Evolutionary conservation across 139 green algal species (phyloP).

Genomic region (Picochlorum sp.): DNA sequence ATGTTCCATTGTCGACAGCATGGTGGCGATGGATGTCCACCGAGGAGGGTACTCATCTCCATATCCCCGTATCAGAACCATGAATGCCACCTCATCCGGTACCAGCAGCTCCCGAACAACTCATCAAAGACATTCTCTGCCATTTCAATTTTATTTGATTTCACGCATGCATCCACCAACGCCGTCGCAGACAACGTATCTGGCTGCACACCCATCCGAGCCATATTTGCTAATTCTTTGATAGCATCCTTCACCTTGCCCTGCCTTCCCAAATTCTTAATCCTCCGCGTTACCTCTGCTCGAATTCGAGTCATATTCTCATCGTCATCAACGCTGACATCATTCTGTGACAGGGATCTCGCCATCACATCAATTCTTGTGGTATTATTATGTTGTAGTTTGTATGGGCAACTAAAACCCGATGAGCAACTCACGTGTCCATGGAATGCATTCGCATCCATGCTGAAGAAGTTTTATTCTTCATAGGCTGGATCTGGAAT

Average conservation of each 20-base stretch:
- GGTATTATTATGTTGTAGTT: too few species aligned
- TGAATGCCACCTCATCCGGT: constrained; percentile 70
- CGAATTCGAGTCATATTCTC: constrained; percentile 11
- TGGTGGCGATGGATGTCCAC: constrained; percentile 56
- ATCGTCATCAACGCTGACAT: neutral
- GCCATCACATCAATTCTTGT: too few species aligned
- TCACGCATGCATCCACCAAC: constrained; percentile 61
- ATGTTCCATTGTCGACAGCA: constrained; percentile 54
- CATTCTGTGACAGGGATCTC: too few species aligned
- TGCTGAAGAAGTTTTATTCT: too few species aligned
- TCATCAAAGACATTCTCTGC: constrained; percentile 66
- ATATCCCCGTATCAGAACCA: constrained; percentile 68
- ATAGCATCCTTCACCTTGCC: constrained; percentile 41
- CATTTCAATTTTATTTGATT: constrained; percentile 62
- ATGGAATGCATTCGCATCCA: too few species aligned
- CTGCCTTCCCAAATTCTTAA: constrained; percentile 40
- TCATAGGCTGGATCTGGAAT: too few species aligned
- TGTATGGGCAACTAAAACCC: too few species aligned
- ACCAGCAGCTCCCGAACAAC: constrained; percentile 49
- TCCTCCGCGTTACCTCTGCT: constrained; percentile 39
- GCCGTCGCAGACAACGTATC: constrained; percentile 70
- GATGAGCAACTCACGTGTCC: too few species aligned
- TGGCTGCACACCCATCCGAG: constrained; percentile 62
- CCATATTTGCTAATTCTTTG: constrained; percentile 56
- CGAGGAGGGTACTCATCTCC: constrained; percentile 46